Evolutionary conservation across 2,329 filamentous ascomycete genomes (phyloP).

Genomic region (Fusarium heterosporum): DNA sequence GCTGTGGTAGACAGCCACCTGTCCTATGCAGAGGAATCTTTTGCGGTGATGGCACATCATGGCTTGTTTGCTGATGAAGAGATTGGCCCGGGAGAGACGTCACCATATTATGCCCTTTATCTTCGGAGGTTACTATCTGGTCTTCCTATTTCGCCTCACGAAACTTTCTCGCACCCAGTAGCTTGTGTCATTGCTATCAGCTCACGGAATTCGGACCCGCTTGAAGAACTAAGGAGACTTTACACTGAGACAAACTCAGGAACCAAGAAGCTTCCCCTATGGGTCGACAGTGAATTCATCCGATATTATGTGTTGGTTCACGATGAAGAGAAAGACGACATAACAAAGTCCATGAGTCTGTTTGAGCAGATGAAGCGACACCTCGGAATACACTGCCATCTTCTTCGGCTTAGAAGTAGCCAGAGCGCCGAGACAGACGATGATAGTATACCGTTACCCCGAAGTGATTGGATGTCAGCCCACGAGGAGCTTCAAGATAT

Average conservation of each 20-base stretch:
- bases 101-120: slow-evolving; percentile 87
- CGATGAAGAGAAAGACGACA: slow-evolving; percentile 95
- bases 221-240: slow-evolving; percentile 85
- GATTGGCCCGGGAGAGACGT: slow-evolving; percentile 66
- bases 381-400: slow-evolving; percentile 93
- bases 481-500: slow-evolving; percentile 85
- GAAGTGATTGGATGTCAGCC: slow-evolving; percentile 90
- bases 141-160: slow-evolving; percentile 81
- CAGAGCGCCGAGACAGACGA: slow-evolving; percentile 91
- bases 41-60: slow-evolving; percentile 53
- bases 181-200: slow-evolving; percentile 96
- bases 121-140: slow-evolving; percentile 85
- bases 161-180: slow-evolving; percentile 94
- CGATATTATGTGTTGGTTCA: slow-evolving; percentile 97
- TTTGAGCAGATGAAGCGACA: slow-evolving; percentile 99
- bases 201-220: slow-evolving; percentile 83
- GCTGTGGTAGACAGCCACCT: slow-evolving; percentile 84
- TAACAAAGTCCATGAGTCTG: slow-evolving; percentile 85
- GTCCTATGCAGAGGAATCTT: slow-evolving; percentile 75
- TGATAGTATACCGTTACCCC: slow-evolving; percentile 84
- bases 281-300: slow-evolving; percentile 92
- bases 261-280: slow-evolving; percentile 77
- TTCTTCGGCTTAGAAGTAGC: slow-evolving; percentile 85
- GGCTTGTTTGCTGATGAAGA: slow-evolving; percentile 56
- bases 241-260: slow-evolving; percentile 88